Conservation (phyloP, 371 early-diverging fungal genomes). For the Umbelopsis sp. region DNA sequence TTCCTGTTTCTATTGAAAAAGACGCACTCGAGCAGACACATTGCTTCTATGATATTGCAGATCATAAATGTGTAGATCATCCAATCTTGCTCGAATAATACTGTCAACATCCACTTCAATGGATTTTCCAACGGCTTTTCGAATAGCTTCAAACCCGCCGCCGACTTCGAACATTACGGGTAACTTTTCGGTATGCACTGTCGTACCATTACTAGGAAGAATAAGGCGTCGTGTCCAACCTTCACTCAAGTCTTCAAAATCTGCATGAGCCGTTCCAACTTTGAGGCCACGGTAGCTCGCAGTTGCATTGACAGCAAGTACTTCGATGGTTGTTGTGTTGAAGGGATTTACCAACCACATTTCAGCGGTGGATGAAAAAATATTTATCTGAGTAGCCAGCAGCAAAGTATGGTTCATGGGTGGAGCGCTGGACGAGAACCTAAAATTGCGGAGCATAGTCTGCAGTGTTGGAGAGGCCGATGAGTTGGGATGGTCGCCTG, state of each 20-base stretch:
- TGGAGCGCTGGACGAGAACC: constrained; percentile 39
- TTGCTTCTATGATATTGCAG: constrained; percentile 41
- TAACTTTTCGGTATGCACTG: constrained; percentile 30
- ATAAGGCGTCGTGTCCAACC: constrained; percentile 32
- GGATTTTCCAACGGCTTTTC: constrained; percentile 43
- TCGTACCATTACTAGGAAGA: constrained; percentile 22
- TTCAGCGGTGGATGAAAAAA: constrained; percentile 46
- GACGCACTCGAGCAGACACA: constrained; percentile 40
- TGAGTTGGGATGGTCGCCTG: constrained; percentile 45
- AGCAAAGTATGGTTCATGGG: constrained; percentile 39
- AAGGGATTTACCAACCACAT: constrained; percentile 50
- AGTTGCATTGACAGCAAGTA: constrained; percentile 44
- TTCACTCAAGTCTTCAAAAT: constrained; percentile 36
- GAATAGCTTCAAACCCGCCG: constrained; percentile 43
- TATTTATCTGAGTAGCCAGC: constrained; percentile 43
- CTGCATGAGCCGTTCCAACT: constrained; percentile 37
- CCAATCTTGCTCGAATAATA: constrained; percentile 37
- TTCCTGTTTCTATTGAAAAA: constrained; percentile 2
- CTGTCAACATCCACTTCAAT: constrained; percentile 44
- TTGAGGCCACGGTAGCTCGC: constrained; percentile 36
- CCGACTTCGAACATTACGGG: constrained; percentile 41
- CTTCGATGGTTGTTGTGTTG: constrained; percentile 32
- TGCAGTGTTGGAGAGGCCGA: constrained; percentile 30
- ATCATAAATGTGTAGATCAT: constrained; percentile 31
- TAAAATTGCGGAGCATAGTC: constrained; percentile 30